phyloP scores from a whole-genome alignment of 768 basidiomycete species.

The Mycena leptocephala region DNA sequence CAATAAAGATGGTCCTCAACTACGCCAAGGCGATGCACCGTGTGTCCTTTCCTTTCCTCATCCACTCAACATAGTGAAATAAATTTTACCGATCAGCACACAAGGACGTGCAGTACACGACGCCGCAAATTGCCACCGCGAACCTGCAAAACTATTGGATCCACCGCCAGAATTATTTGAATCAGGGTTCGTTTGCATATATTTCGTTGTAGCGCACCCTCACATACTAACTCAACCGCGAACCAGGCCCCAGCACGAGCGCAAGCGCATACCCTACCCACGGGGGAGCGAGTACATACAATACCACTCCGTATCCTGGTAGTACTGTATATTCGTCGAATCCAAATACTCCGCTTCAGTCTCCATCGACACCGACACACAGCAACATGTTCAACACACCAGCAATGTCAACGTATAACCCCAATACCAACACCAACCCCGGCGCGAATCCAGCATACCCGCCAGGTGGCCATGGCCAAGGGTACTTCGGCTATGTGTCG shows the following conservation, averaged over 20 bases:
- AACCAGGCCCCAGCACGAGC: too few species aligned
- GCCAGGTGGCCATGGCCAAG: too few species aligned
- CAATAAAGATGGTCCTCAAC: constrained; percentile 16
- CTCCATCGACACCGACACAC: too few species aligned
- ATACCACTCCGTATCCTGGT: too few species aligned
- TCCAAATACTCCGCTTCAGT: neutral
- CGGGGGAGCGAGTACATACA: too few species aligned
- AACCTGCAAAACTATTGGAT: constrained; percentile 30
- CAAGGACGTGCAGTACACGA: constrained; percentile 7
- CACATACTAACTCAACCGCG: too few species aligned
- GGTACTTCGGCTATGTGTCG: neutral
- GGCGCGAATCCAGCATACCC: neutral
- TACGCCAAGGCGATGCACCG: constrained; percentile 25
- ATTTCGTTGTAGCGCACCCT: too few species aligned
- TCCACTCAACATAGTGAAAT: neutral
- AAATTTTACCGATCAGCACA: constrained; percentile 8
- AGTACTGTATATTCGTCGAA: neutral
- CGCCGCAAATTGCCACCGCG: neutral
- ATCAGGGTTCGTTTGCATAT: neutral
- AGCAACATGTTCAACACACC: too few species aligned
- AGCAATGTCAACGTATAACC: too few species aligned
- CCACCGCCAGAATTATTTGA: constrained; percentile 29
- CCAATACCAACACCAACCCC: too few species aligned
- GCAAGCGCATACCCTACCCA: too few species aligned
- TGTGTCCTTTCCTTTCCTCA: neutral